Base-by-base conservation (phyloP, 2,329 filamentous ascomycete genomes). In the Chrysosporium queenslandicum region DNA sequence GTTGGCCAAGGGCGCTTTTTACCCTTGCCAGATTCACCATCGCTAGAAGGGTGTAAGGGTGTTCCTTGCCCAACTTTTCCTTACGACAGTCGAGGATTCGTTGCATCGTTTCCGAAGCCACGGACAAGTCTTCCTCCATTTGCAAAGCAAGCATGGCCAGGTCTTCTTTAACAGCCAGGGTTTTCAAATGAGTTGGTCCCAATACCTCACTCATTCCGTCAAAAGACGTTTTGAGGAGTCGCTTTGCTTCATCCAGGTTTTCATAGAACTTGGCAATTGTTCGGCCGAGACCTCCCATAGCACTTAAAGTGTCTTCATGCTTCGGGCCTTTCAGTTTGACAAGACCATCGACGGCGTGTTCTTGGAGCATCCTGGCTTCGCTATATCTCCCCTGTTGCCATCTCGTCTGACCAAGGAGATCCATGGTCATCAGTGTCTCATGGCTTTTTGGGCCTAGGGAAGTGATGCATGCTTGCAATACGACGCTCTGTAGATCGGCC, bases 281-380 rank as follows among this genome's bases (percentile, higher is more conserved):
- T 3, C 40, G 27, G 64, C 54, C 48, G 11, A 67, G 55, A 47
- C 67, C 60, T 23, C 63, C 63, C 34, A 68, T 58, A n/a, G 65
- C 60, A 58, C 59, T 64, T 25, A 68, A 53, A 3, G 64, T 66
- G 48, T 65, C 65, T 14, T 65, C 61, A 58, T 69, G 65, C 47
- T 68, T 64, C 25, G 64, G 59, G 5, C 66, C 65, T 6, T 67
- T 55, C n/a, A 56, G 52, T 48, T 25, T 48, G 18, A 46, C 9
- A 46, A 36, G n/a, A 14, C 43, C 30, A 46, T 32, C 29, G 9
- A 46, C 23, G 4, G 30, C 30, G n/a, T 46, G 43, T 21, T 40
- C 3, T 2, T 37, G 34, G 1, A 42, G 23, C 9, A 34, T 42
- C 12, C 9, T 42, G 9, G 40, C 40, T 20, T 42, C 40, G 18